A percentile compares a stretch with the other conserved stretches of the same genome.
Conservation (phyloP, 108 stramenopile species). For the Discostella stelligeroides region DNA sequence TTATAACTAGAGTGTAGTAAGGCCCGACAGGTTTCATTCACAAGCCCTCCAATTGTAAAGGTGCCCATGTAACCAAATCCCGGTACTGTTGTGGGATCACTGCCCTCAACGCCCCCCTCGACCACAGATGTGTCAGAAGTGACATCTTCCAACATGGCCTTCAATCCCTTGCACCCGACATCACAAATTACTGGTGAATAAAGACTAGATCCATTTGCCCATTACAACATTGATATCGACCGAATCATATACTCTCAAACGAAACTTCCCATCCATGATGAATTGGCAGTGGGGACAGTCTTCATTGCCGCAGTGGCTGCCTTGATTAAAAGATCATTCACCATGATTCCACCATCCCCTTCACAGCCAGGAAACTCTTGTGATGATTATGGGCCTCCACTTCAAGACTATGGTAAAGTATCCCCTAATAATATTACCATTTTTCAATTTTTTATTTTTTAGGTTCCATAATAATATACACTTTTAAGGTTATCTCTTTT, state of each 20-base stretch:
- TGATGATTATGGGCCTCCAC: too few relatives aligned
- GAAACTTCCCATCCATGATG: slow-evolving; percentile 84
- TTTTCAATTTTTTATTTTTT: too few relatives aligned
- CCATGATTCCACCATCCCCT: slow-evolving; percentile 73
- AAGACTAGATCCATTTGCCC: slow-evolving; percentile 75
- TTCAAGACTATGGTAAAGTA: too few relatives aligned
- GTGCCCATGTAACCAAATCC: slow-evolving; percentile 71
- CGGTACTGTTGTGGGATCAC: slow-evolving; percentile 25
- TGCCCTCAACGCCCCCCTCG: slow-evolving; percentile 36
- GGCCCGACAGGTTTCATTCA: too few relatives aligned
- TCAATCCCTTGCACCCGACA: slow-evolving; percentile 79
- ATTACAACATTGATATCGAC: slow-evolving; percentile 95
- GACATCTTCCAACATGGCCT: slow-evolving; percentile 73
- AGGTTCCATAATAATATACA: too few relatives aligned
- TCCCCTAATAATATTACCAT: too few relatives aligned
- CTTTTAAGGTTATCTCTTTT: too few relatives aligned
- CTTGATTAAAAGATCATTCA: slow-evolving; percentile 93
- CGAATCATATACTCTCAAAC: slow-evolving; percentile 84
- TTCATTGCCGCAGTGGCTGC: slow-evolving; percentile 88
- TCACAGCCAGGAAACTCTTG: too few relatives aligned
- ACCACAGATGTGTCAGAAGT: slow-evolving; percentile 26
- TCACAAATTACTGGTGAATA: slow-evolving; percentile 89
- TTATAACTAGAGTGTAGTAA: too few relatives aligned
- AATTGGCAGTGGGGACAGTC: slow-evolving; percentile 93
- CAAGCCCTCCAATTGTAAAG: too few relatives aligned